Conservation (phyloP, 1,139 yeast species). For the Candida sanyaensis region DNA sequence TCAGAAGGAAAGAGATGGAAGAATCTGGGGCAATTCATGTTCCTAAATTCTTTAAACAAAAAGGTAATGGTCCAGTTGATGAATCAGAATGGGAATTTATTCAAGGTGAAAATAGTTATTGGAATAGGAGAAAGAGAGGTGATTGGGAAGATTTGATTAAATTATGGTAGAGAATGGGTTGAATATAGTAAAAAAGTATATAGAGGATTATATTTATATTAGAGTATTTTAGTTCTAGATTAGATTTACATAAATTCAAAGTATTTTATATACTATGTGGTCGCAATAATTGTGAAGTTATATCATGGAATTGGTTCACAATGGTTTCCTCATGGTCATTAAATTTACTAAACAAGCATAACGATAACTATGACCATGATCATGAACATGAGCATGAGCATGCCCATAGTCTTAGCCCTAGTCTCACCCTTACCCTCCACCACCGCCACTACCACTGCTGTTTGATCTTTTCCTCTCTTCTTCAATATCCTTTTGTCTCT, state of each 20-base stretch:
- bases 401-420: too few relatives aligned
- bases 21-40: slow-evolving; percentile 43
- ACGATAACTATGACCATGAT: too few relatives aligned
- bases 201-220: neutral
- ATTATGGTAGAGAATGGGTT: slow-evolving; percentile 44
- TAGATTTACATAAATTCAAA: neutral
- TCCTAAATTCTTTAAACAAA: slow-evolving; percentile 66
- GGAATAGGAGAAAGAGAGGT: slow-evolving; percentile 68
- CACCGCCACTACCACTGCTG: neutral
- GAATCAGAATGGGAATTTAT: slow-evolving; percentile 61
- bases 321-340: too few relatives aligned
- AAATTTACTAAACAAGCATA: too few relatives aligned
- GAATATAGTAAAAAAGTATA: neutral
- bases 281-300: too few relatives aligned
- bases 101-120: slow-evolving; percentile 68
- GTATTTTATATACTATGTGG: too few relatives aligned
- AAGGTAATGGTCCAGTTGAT: slow-evolving; percentile 39
- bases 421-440: too few relatives aligned
- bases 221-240: slow-evolving; percentile 3
- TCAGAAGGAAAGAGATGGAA: slow-evolving; percentile 63
- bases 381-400: too few relatives aligned
- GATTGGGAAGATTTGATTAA: slow-evolving; percentile 60
- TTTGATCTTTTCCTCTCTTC: slow-evolving; percentile 5
- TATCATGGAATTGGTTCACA: too few relatives aligned
- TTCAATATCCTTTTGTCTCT: slow-evolving; percentile 19